These are phyloP conservation scores for Penicillium sp. DNA, from an alignment of 2,329 filamentous ascomycete genomes.

Conservation along the genomic window DNA sequence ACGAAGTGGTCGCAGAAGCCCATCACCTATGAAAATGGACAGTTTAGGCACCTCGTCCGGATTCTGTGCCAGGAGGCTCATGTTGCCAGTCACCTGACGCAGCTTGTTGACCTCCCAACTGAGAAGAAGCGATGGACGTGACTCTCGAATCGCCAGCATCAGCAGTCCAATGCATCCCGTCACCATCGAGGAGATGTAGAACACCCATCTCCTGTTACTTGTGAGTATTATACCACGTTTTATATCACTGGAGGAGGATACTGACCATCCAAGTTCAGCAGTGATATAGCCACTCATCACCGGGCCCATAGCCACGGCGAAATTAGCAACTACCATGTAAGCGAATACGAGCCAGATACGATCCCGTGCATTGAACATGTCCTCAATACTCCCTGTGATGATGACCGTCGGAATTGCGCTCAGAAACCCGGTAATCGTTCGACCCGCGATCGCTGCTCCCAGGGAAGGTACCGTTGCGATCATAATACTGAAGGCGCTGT, in stretches of 20 bases:
- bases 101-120: conserved; percentile 35
- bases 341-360: conserved; percentile 52
- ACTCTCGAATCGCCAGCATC: conserved; percentile 47
- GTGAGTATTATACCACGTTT: neutral
- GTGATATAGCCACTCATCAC: conserved; percentile 49
- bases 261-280: conserved; percentile 42
- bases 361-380: conserved; percentile 51
- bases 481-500: conserved; percentile 37
- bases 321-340: conserved; percentile 48
- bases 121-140: conserved; percentile 49
- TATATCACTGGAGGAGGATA: neutral
- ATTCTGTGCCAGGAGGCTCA: conserved; percentile 37
- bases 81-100: conserved; percentile 30
- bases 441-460: conserved; percentile 41
- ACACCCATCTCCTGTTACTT: conserved; percentile 50
- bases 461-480: conserved; percentile 40
- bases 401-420: conserved; percentile 55
- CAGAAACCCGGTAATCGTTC: conserved; percentile 48
- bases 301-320: conserved; percentile 50
- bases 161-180: conserved; percentile 38
- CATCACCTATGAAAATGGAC: conserved; percentile 39
- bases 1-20: conserved; percentile 45
- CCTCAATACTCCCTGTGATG: conserved; percentile 53
- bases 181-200: conserved; percentile 46
- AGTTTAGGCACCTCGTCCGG: conserved; percentile 45